Percentiles rank a stretch among this genome's conserved stretches.
These are phyloP conservation scores for Apiospora kogelbergensis DNA, from an alignment of 2,329 filamentous ascomycete species.

Conservation along the genomic window DNA sequence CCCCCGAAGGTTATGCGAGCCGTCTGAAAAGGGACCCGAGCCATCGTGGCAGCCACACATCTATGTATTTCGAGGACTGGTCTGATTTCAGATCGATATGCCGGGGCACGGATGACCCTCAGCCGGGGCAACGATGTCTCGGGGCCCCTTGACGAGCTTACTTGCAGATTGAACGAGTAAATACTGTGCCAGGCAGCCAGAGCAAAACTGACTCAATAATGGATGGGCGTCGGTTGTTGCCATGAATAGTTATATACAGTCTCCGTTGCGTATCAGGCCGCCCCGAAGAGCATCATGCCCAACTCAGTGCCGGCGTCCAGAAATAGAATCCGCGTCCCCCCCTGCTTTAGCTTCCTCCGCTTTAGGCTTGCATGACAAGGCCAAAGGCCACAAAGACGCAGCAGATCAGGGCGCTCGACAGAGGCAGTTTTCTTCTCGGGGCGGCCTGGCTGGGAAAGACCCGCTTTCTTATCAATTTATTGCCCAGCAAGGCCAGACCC, in stretches of 20 bases:
- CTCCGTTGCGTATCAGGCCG: neutral
- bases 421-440: neutral
- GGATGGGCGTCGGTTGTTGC: neutral
- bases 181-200: neutral
- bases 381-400: neutral
- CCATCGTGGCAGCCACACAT: neutral
- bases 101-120: neutral
- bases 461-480: neutral
- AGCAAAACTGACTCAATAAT: neutral
- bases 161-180: neutral
- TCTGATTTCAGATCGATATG: slow-evolving; percentile 1
- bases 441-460: neutral
- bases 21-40: neutral
- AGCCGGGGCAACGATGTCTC: neutral
- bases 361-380: neutral
- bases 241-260: neutral
- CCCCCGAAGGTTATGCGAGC: neutral
- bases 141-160: neutral
- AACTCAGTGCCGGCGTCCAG: neutral
- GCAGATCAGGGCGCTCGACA: neutral
- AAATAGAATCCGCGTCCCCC: neutral
- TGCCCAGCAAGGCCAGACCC: neutral
- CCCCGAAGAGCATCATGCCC: neutral
- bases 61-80: neutral
- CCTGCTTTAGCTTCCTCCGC: neutral